Conservation (phyloP, 306 rosid genomes). For the Sicyos edulis region DNA sequence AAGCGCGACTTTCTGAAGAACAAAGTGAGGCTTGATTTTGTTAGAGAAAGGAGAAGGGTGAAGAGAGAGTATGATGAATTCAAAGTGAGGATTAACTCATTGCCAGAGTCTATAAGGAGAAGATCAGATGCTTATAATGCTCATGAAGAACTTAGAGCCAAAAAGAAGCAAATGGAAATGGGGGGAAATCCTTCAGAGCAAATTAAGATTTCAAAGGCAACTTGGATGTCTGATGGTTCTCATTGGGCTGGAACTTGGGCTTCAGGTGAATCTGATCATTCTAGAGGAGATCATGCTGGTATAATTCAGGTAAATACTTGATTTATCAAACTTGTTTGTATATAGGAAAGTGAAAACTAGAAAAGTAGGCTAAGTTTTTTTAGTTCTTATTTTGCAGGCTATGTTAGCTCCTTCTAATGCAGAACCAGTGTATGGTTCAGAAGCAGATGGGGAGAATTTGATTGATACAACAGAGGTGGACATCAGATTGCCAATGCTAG, state of each 20-base stretch:
- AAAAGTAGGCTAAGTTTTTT: background rate
- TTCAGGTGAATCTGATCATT: constrained; percentile 61
- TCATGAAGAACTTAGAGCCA: constrained; percentile 68
- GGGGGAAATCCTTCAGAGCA: constrained; percentile 43
- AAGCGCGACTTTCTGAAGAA: constrained; percentile 75
- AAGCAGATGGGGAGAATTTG: constrained; percentile 57
- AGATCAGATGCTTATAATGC: constrained; percentile 85
- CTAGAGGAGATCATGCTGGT: constrained; percentile 85
- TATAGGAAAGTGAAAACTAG: background rate
- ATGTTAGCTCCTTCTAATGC: constrained; percentile 80
- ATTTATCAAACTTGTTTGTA: background rate
- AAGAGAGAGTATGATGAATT: constrained; percentile 84
- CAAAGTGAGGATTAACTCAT: constrained; percentile 72
- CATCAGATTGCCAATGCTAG: constrained; percentile 71
- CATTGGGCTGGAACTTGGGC: constrained; percentile 92
- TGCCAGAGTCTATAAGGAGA: constrained; percentile 73
- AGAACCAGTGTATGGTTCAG: constrained; percentile 60
- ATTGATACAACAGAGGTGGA: constrained; percentile 66
- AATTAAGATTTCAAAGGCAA: constrained; percentile 58
- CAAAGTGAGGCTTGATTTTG: constrained; percentile 78
- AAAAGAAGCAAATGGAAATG: constrained; percentile 70
- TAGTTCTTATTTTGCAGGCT: constrained; percentile 40
- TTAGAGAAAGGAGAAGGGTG: constrained; percentile 73
- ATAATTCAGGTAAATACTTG: constrained; percentile 56
- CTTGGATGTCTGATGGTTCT: constrained; percentile 92